Evolutionary conservation across 129 eudicot species (phyloP), one percentile per base, ranked within the genome.

Genomic region (Artemisia argyi): DNA sequence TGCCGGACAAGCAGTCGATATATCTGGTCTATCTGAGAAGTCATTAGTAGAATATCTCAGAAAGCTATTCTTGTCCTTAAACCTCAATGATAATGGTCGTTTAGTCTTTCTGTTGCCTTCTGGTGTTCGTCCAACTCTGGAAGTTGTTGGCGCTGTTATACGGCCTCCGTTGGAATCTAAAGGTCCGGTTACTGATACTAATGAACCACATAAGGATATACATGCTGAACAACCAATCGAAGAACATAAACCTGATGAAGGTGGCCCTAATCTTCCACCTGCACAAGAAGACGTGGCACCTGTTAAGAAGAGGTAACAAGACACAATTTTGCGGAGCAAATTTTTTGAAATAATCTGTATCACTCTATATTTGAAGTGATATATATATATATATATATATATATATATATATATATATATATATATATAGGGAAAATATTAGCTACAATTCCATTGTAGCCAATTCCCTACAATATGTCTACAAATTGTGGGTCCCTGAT

Each of bases 1-100:
- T 73, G 88, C 79, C 72, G 99, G 99, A 74, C 97, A 94, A 90
- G 99, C 99, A 66, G 99, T 94, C 77, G 99, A 94, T 75, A 94
- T 94, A 80, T 79, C 85, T 15, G 99, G 99, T 72, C 72, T 94
- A 78, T 90, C 97, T 11, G 96, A 94, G 66, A 94, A 73, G 77
- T 82, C 86, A 16, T 68, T 94, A 73, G 88, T 90, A 65, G 88
- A 84, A 78, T 80, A 86, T 70, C 93, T 94, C 28, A 78, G 80
- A 28, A 88, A 83, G 86, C 82, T 94, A 42, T 94, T 94, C 79
- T 30, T 87, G 9, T 94, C 97, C 42, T 83, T 94, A 51, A 86
- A 85, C 61, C 97, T 94, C 73, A 88, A 90, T 79, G 97, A 90
- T 68, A 90, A 80, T 44, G 84, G 88, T 39, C 87, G 85, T 52